phyloP scores from a whole-genome alignment of 495 filamentous ascomycete genomes.

The Hypoxylon fragiforme region DNA sequence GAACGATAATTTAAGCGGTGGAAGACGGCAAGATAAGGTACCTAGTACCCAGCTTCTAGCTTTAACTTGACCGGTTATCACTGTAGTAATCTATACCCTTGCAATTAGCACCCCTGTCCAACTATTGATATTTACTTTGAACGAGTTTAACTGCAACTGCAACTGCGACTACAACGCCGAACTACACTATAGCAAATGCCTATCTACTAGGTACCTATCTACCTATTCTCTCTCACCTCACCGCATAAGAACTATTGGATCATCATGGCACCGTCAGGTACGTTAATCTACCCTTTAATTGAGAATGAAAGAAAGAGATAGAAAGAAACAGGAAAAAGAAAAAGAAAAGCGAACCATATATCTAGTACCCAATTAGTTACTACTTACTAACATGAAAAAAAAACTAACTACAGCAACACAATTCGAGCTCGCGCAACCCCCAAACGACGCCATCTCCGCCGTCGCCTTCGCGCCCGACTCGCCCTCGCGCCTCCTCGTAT shows the following conservation, averaged over 20 bases:
- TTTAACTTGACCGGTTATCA: neutral
- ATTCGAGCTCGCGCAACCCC: slow-evolving; percentile 73
- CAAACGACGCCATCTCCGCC: slow-evolving; percentile 85
- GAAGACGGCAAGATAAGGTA: slow-evolving; percentile 10
- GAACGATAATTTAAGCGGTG: slow-evolving; percentile 36
- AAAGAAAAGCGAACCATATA: no score
- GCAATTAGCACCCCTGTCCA: neutral
- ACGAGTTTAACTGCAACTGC: neutral
- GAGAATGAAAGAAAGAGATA: no score
- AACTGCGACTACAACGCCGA: neutral
- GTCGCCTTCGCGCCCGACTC: slow-evolving; percentile 76
- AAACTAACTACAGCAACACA: slow-evolving; percentile 61
- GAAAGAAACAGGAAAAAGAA: no score
- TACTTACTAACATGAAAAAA: slow-evolving; percentile 17
- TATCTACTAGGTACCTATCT: neutral
- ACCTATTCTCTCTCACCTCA: neutral
- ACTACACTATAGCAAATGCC: neutral
- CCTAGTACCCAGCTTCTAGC: neutral
- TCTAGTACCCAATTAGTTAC: no score
- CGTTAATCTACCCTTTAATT: neutral
- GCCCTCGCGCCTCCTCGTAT: slow-evolving; percentile 74
- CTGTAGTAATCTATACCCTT: slow-evolving; percentile 25
- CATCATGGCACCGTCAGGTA: slow-evolving; percentile 47
- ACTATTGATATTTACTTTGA: slow-evolving; percentile 33
- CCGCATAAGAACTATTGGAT: neutral